phyloP scores from a whole-genome alignment of 2,329 filamentous ascomycete genomes.

The Fusarium lyarnte region DNA sequence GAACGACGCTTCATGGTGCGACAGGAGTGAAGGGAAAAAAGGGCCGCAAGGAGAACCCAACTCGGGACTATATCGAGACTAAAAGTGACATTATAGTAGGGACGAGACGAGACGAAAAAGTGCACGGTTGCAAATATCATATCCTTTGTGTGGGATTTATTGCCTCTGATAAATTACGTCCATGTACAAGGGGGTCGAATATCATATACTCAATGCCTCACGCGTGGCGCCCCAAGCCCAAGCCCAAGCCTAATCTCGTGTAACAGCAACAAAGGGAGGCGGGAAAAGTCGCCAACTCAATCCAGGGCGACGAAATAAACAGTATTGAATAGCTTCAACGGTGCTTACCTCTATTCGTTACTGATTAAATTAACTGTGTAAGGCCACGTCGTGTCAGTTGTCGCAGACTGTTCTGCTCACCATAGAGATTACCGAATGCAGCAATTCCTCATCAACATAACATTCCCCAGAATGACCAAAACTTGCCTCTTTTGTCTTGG shows the following conservation, averaged over 20 bases:
- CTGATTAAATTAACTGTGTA: not conserved
- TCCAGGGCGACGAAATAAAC: not conserved
- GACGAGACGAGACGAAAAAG: not conserved
- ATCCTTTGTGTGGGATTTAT: constrained; percentile 27
- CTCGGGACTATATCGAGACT: not conserved
- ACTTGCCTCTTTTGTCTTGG: constrained; percentile 9
- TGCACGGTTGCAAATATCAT: constrained; percentile 7
- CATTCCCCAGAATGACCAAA: not conserved
- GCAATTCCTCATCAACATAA: not conserved
- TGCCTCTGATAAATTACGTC: constrained; percentile 12
- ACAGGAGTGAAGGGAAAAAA: not conserved
- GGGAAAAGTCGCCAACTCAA: not conserved
- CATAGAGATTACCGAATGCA: constrained; percentile 26
- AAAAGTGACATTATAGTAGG: not conserved
- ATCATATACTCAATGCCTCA: constrained; percentile 22
- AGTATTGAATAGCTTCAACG: not conserved
- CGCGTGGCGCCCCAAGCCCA: not conserved
- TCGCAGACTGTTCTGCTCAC: constrained; percentile 24
- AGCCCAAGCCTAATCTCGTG: constrained; percentile 7
- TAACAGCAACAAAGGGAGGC: constrained; percentile 11
- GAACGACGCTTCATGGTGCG: constrained; percentile 4
- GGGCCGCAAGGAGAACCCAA: constrained; percentile 13
- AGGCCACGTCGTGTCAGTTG: constrained; percentile 14
- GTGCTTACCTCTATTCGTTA: not conserved
- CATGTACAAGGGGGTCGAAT: constrained; percentile 13